A percentile compares a stretch with the other conserved stretches of the same genome.
Conservation (phyloP, 1,284 basidiomycete species). For the Ganoderma boninense region DNA sequence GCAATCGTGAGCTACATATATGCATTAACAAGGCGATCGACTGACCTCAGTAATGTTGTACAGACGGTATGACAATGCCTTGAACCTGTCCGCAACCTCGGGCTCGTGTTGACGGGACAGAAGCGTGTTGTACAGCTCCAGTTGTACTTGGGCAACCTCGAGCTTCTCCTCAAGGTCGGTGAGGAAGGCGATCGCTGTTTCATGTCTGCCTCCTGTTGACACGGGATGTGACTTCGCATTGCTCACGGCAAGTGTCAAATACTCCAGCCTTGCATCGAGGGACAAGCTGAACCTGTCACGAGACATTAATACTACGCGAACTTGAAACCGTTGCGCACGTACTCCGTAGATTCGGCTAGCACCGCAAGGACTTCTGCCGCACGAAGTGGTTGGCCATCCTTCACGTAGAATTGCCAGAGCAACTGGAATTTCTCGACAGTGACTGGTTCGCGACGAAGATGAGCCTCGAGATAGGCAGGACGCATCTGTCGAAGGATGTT, state of each 20-base stretch:
- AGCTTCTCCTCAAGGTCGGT: conserved; percentile 95
- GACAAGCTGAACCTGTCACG: conserved; percentile 68
- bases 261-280: conserved; percentile 83
- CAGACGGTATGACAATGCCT: conserved; percentile 60
- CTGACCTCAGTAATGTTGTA: conserved; percentile 78
- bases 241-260: conserved; percentile 91
- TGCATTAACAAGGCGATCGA: conserved; percentile 7
- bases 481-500: conserved; percentile 63
- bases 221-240: conserved; percentile 96
- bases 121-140: conserved; percentile 82
- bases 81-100: conserved; percentile 64
- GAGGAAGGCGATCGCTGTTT: conserved; percentile 90
- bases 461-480: conserved; percentile 87
- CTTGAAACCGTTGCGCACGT: conserved; percentile 38
- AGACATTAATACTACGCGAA: conserved; percentile 7
- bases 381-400: conserved; percentile 83
- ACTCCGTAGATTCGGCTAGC: conserved; percentile 90
- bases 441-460: conserved; percentile 84
- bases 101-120: conserved; percentile 67
- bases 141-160: conserved; percentile 96
- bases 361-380: conserved; percentile 91
- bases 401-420: conserved; percentile 97
- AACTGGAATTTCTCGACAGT: conserved; percentile 88
- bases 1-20: background rate
- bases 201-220: conserved; percentile 77